These are phyloP conservation scores for Myriosclerotinia duriaeana DNA, from an alignment of 2,329 filamentous ascomycete species.

Conservation along the genomic window DNA sequence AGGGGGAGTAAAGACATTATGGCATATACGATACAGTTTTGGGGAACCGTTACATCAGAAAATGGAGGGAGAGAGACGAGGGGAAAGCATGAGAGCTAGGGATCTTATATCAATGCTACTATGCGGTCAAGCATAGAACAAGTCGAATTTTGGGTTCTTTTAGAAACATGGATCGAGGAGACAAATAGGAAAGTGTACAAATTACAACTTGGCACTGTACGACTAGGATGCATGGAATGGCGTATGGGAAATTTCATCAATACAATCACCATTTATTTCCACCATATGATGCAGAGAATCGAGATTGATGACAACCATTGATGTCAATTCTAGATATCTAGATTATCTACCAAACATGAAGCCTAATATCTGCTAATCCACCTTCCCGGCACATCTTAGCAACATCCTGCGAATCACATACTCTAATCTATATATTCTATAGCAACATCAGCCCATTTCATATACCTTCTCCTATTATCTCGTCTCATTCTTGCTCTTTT, in stretches of 20 bases:
- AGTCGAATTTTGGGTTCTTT: not conserved
- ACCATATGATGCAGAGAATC: not conserved
- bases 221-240: conserved; percentile 19
- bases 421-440: not conserved
- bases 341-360: not conserved
- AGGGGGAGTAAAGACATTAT: no score
- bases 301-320: not conserved
- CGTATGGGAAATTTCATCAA: not conserved
- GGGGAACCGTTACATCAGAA: no score
- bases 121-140: no score
- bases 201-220: not conserved
- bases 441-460: not conserved
- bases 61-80: no score
- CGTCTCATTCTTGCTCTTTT: not conserved
- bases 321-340: conserved; percentile 1
- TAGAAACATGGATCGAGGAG: not conserved
- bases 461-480: not conserved
- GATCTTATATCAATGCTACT: no score
- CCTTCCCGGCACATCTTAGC: not conserved
- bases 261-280: conserved; percentile 10
- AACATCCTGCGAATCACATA: not conserved
- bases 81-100: no score
- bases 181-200: not conserved
- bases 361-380: not conserved
- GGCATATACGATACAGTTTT: no score